These are phyloP conservation scores for Orychophragmus violaceus DNA, from an alignment of 345 rosid genomes.

Conservation along the genomic window DNA sequence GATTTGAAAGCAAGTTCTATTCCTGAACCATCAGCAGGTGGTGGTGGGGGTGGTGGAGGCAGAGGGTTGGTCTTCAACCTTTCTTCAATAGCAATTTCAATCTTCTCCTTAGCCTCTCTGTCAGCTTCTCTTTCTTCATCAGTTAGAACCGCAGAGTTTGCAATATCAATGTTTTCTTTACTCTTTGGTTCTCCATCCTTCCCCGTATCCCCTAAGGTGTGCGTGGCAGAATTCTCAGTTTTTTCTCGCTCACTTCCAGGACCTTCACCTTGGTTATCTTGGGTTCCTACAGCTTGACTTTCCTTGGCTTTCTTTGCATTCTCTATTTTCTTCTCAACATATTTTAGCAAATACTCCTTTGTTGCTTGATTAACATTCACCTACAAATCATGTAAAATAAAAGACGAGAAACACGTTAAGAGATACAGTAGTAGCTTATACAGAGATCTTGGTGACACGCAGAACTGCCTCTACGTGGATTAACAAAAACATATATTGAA, in stretches of 20 bases:
- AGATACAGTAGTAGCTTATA: not conserved
- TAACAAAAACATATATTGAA: conserved; percentile 1
- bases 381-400: conserved; percentile 29
- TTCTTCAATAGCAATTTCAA: conserved; percentile 65
- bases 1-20: conserved; percentile 50
- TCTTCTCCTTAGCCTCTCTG: conserved; percentile 59
- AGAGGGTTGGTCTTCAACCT: conserved; percentile 73
- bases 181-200: conserved; percentile 41
- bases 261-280: conserved; percentile 41
- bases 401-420: not conserved
- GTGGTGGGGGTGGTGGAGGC: conserved; percentile 79
- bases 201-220: conserved; percentile 36
- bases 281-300: conserved; percentile 34
- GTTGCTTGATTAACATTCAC: conserved; percentile 89
- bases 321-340: conserved; percentile 74
- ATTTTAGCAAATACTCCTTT: conserved; percentile 68
- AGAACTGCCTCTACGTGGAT: not conserved
- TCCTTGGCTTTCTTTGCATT: conserved; percentile 55
- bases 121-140: conserved; percentile 83
- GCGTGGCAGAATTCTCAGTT: conserved; percentile 30
- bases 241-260: conserved; percentile 38
- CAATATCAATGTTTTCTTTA: conserved; percentile 50
- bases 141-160: conserved; percentile 65
- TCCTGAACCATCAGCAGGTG: conserved; percentile 45
- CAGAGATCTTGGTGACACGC: not conserved